Evolutionary conservation across 2,329 filamentous ascomycete species (phyloP).

Genomic region (Achaetomium macrosporum): DNA sequence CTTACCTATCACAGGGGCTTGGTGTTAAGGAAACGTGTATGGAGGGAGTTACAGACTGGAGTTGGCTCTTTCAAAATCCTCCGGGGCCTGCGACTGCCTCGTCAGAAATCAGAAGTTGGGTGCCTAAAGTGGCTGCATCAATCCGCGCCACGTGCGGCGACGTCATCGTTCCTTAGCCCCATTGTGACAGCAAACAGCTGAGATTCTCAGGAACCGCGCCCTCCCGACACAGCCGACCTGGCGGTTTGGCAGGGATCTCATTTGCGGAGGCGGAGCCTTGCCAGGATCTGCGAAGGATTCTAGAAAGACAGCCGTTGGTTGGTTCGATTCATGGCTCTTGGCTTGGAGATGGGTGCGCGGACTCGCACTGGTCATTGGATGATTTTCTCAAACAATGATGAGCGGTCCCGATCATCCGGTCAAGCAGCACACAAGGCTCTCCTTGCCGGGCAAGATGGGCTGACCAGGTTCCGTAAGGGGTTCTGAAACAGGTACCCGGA

Average conservation of each 20-base stretch:
- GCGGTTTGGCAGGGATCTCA: conserved; percentile 10
- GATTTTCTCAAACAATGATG: too few relatives aligned
- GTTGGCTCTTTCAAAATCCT: background rate
- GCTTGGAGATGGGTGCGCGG: background rate
- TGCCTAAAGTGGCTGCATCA: background rate
- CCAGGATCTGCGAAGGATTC: conserved; percentile 18
- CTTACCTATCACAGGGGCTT: conserved; percentile 6
- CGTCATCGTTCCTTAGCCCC: conserved; percentile 14
- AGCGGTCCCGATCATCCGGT: too few relatives aligned
- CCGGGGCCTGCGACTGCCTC: background rate
- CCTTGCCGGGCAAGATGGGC: too few relatives aligned
- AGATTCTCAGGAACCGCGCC: background rate
- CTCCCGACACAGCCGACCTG: conserved; percentile 19
- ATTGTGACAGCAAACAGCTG: background rate
- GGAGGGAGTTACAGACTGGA: background rate
- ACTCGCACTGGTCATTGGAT: background rate
- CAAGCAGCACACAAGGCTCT: too few relatives aligned
- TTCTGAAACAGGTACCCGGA: too few relatives aligned
- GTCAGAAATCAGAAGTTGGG: background rate
- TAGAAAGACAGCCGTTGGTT: conserved; percentile 12
- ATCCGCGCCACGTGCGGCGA: conserved; percentile 8
- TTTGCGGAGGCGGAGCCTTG: conserved; percentile 16
- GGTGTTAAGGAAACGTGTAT: background rate
- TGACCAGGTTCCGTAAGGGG: too few relatives aligned
- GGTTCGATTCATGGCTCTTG: background rate